Percentiles rank a stretch among this genome's conserved stretches.
These are phyloP conservation scores for Gaeumannomyces tritici DNA, from an alignment of 2,329 filamentous ascomycete genomes.

Conservation along the genomic window DNA sequence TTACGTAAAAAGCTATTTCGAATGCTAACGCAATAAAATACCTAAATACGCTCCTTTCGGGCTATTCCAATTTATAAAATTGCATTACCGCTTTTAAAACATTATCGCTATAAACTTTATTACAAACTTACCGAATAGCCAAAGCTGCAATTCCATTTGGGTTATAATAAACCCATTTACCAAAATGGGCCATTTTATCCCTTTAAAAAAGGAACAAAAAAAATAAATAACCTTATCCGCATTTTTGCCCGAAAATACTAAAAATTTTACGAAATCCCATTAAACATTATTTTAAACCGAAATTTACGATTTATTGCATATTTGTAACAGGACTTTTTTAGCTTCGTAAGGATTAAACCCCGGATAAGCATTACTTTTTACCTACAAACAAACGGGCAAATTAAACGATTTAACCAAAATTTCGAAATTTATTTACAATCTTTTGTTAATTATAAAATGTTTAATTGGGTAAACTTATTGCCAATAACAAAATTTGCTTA, in stretches of 20 bases:
- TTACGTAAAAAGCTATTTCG: not conserved
- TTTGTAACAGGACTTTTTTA: not conserved
- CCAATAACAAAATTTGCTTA: not conserved
- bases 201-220: no score
- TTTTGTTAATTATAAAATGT: not conserved
- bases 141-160: no score
- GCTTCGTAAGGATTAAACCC: not conserved
- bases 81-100: no score
- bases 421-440: not conserved
- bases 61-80: no score
- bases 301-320: not conserved
- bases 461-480: not conserved
- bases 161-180: not conserved
- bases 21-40: no score
- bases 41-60: no score
- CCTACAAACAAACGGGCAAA: not conserved
- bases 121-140: no score
- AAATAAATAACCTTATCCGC: no score
- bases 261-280: not conserved
- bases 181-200: no score
- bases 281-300: not conserved
- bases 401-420: not conserved
- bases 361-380: not conserved
- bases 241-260: not conserved
- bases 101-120: no score